Conservation (phyloP, 1,284 basidiomycete genomes). For the Leccinum angustisporum region DNA sequence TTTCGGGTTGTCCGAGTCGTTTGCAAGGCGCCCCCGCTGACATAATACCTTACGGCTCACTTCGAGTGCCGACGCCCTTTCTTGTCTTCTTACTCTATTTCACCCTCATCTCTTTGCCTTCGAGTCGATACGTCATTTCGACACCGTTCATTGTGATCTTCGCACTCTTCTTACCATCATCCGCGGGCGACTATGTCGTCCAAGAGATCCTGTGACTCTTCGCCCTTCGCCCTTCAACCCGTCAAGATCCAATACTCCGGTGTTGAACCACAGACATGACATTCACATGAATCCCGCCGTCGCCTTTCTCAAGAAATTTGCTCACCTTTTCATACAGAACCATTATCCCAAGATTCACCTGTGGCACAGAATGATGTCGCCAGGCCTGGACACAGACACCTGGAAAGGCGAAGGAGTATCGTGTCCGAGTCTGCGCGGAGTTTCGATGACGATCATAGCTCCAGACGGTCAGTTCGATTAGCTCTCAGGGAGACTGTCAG, state of each 20-base stretch:
- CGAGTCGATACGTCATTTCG: no score
- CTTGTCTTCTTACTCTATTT: no score
- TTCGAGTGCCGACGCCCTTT: no score
- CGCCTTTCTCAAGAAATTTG: slow-evolving; percentile 32
- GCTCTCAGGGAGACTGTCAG: slow-evolving; percentile 50
- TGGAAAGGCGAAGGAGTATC: slow-evolving; percentile 36
- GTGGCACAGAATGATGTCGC: slow-evolving; percentile 25
- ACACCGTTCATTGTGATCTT: no score
- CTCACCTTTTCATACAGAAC: slow-evolving; percentile 22
- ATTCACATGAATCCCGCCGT: slow-evolving; percentile 24
- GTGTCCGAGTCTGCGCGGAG: slow-evolving; percentile 39
- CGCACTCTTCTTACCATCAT: no score
- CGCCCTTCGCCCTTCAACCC: neutral
- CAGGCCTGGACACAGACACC: slow-evolving; percentile 13
- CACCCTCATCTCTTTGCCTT: no score
- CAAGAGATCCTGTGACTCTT: no score
- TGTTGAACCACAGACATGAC: slow-evolving; percentile 27
- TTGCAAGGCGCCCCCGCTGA: no score
- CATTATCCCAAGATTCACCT: slow-evolving; percentile 23
- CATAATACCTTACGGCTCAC: no score
- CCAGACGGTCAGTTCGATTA: slow-evolving; percentile 41
- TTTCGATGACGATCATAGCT: slow-evolving; percentile 40
- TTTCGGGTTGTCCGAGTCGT: no score
- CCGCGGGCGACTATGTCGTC: no score
- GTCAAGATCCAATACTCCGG: slow-evolving; percentile 30